phyloP scores from a whole-genome alignment of 208 protist species.

The Crithidia expoeki region DNA sequence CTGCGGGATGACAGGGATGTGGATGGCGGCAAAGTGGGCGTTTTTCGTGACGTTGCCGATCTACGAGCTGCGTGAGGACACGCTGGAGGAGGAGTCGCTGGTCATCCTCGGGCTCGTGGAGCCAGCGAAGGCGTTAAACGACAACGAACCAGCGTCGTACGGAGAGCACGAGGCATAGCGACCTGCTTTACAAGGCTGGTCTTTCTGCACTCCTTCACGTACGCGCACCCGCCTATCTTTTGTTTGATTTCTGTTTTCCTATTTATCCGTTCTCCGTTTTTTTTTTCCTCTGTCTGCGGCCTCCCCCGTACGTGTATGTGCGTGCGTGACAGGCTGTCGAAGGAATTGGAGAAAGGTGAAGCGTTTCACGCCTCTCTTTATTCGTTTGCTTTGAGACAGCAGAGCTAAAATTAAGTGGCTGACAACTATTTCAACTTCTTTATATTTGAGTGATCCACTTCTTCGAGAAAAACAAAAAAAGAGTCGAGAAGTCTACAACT shows the following conservation, averaged over 20 bases:
- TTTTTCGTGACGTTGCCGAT: slow-evolving; percentile 62
- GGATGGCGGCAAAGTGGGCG: slow-evolving; percentile 72
- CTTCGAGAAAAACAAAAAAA: too few relatives aligned
- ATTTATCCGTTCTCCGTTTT: neutral
- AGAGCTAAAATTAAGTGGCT: neutral
- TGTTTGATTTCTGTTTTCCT: neutral
- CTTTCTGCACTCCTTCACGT: neutral
- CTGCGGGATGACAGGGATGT: slow-evolving; percentile 70
- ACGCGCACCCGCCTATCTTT: neutral
- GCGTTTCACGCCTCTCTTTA: neutral
- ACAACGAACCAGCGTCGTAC: slow-evolving; percentile 7
- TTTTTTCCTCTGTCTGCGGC: neutral
- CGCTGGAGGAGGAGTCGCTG: slow-evolving; percentile 44
- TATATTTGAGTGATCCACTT: too few relatives aligned
- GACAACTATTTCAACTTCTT: slow-evolving; percentile 14
- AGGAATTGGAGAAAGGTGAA: neutral
- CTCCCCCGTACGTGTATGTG: neutral
- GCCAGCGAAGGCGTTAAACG: neutral
- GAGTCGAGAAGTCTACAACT: too few relatives aligned
- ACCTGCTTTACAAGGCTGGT: neutral
- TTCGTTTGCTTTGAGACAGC: neutral
- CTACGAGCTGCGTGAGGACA: slow-evolving; percentile 45
- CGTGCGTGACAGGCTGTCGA: too few relatives aligned
- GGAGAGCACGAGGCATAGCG: slow-evolving; percentile 5
- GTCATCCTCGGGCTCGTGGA: slow-evolving; percentile 19